A percentile compares a stretch with the other conserved stretches of the same genome.
phyloP scores from a whole-genome alignment of 768 basidiomycete species.

The Hericium erinaceus region DNA sequence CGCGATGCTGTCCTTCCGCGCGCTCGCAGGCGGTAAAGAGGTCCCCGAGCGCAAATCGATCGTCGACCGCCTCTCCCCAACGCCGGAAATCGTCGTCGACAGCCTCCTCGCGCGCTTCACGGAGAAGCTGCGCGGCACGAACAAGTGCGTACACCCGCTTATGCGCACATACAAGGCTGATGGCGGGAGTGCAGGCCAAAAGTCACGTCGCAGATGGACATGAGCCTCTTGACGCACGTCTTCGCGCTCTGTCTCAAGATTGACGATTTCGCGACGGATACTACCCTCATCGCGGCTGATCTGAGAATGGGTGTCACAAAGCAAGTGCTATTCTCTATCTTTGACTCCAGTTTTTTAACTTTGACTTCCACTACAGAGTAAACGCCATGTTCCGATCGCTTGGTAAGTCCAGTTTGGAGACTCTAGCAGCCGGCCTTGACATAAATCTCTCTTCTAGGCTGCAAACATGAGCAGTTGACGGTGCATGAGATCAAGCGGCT shows the following conservation, averaged over 20 bases:
- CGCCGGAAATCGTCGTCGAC: constrained; percentile 62
- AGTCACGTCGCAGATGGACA: constrained; percentile 59
- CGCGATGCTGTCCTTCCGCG: constrained; percentile 65
- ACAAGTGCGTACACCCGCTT: constrained; percentile 36
- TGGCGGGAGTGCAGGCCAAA: constrained; percentile 19
- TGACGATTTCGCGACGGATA: constrained; percentile 70
- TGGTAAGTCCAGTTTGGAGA: constrained; percentile 28
- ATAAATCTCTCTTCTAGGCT: constrained; percentile 37
- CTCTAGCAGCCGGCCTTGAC: background rate
- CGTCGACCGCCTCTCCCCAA: constrained; percentile 43
- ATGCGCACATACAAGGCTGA: background rate
- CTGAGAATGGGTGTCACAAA: constrained; percentile 52
- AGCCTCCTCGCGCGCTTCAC: constrained; percentile 74
- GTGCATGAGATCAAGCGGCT: constrained; percentile 58
- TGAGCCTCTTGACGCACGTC: constrained; percentile 66
- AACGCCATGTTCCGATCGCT: constrained; percentile 69
- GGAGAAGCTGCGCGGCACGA: constrained; percentile 59
- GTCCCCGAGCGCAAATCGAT: constrained; percentile 43
- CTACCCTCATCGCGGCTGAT: constrained; percentile 60
- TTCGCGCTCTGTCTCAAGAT: constrained; percentile 74
- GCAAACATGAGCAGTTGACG: constrained; percentile 51
- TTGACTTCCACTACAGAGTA: constrained; percentile 31
- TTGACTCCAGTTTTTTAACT: background rate
- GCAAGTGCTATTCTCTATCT: constrained; percentile 25
- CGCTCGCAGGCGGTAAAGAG: constrained; percentile 23